Percentiles rank a stretch among this genome's conserved stretches.
Evolutionary conservation across 176 grass and related monocot genomes (phyloP).

Genomic region (Olyra latifolia): DNA sequence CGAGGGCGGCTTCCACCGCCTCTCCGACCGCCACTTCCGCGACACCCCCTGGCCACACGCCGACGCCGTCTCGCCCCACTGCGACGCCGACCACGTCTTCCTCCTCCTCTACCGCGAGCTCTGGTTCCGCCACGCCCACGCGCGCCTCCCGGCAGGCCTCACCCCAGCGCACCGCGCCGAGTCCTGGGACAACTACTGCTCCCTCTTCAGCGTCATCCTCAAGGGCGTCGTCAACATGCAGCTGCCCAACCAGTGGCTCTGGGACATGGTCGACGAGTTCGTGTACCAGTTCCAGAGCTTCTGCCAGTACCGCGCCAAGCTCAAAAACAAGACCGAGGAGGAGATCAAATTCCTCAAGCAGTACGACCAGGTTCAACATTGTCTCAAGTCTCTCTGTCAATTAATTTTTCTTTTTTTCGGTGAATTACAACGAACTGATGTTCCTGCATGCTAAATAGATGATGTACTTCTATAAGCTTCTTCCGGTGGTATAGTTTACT

Average conservation of each 20-base stretch:
- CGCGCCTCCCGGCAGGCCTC: conserved; percentile 52
- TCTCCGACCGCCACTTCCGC: conserved; percentile 92
- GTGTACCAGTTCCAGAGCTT: conserved; percentile 93
- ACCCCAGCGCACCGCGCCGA: conserved; percentile 72
- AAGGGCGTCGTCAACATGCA: conserved; percentile 99
- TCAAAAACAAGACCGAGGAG: conserved; percentile 73
- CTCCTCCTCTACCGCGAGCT: conserved; percentile 95
- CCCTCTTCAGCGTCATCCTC: conserved; percentile 85
- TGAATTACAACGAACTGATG: not conserved
- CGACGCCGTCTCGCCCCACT: conserved; percentile 76
- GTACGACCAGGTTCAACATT: conserved; percentile 55
- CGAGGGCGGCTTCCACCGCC: conserved; percentile 91
- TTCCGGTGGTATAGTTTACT: not conserved
- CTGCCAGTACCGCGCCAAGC: conserved; percentile 79
- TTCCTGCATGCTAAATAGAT: not conserved
- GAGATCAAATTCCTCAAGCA: conserved; percentile 70
- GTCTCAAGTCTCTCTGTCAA: not conserved
- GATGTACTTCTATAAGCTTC: not conserved
- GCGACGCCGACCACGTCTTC: conserved; percentile 96
- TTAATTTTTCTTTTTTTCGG: not conserved
- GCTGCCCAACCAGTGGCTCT: conserved; percentile 98
- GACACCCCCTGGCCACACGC: conserved; percentile 77
- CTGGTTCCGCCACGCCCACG: conserved; percentile 96
- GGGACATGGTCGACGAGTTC: conserved; percentile 96
- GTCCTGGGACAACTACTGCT: conserved; percentile 96